Evolutionary conservation across 208 protist genomes (phyloP).

Genomic region (Jaenimonas drosophilae): DNA sequence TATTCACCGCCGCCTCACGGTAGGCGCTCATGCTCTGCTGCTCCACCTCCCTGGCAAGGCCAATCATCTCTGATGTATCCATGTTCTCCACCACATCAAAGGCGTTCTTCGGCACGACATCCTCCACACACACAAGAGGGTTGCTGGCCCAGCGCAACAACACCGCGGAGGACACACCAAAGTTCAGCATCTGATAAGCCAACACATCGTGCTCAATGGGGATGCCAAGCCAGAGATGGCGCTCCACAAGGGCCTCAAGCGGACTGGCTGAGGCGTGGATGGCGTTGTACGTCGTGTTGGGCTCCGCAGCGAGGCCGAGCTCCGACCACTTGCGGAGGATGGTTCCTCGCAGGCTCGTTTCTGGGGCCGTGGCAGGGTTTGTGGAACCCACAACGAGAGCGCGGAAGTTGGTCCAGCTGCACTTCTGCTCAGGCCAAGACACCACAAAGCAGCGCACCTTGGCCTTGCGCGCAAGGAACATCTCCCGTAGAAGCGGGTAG

Average conservation of each 20-base stretch:
- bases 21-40: constrained; percentile 8
- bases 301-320: constrained; percentile 33
- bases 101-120: background rate
- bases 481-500: constrained; percentile 41
- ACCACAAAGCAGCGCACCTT: constrained; percentile 49
- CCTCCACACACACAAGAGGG: constrained; percentile 10
- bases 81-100: constrained; percentile 32
- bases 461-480: constrained; percentile 23
- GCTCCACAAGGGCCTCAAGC: constrained; percentile 49
- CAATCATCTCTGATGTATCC: constrained; percentile 28
- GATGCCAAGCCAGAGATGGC: constrained; percentile 35
- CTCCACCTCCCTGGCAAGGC: constrained; percentile 20
- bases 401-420: constrained; percentile 42
- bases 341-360: constrained; percentile 30
- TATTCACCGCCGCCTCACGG: constrained; percentile 14
- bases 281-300: constrained; percentile 55
- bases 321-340: constrained; percentile 39
- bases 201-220: constrained; percentile 20
- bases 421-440: constrained; percentile 32
- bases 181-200: constrained; percentile 12
- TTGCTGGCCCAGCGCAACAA: constrained; percentile 21
- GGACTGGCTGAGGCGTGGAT: constrained; percentile 50
- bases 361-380: constrained; percentile 21
- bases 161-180: constrained; percentile 26
- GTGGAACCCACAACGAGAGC: constrained; percentile 40